Evolutionary conservation across 805 yeast species (phyloP).

Genomic region (Schwanniomyces occidentalis): DNA sequence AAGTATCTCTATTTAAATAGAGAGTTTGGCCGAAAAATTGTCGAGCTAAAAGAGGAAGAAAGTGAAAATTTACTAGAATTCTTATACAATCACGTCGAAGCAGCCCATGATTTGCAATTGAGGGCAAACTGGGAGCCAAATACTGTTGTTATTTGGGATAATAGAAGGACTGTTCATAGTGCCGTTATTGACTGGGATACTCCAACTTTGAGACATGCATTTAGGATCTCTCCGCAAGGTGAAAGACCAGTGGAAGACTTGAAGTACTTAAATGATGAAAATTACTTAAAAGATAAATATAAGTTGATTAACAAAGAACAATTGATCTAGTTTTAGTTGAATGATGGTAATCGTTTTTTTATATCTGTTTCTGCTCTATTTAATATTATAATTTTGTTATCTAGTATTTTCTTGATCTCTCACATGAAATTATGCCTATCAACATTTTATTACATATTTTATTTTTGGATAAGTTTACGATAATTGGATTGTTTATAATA

Average conservation of each 20-base stretch:
- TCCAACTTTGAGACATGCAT: constrained; percentile 33
- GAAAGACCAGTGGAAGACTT: constrained; percentile 40
- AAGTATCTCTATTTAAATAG: constrained; percentile 37
- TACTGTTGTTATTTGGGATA: constrained; percentile 42
- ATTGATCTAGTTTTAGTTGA: too few species aligned
- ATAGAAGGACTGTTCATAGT: constrained; percentile 36
- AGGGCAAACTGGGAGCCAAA: constrained; percentile 38
- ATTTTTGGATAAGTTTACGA: too few species aligned
- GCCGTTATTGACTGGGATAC: constrained; percentile 38
- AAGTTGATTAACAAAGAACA: too few species aligned
- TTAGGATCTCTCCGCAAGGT: constrained; percentile 40
- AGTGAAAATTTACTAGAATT: constrained; percentile 33
- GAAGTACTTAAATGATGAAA: constrained; percentile 38
- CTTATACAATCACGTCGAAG: constrained; percentile 32
- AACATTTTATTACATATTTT: too few species aligned
- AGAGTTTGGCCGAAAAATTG: constrained; percentile 34
- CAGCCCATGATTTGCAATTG: constrained; percentile 38
- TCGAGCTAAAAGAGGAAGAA: constrained; percentile 40
- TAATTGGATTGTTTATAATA: too few species aligned
- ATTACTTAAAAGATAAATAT: too few species aligned
- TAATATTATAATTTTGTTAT: too few species aligned
- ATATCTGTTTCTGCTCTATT: too few species aligned
- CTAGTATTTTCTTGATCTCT: too few species aligned
- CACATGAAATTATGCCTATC: too few species aligned
- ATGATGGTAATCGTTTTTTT: too few species aligned